phyloP scores from a whole-genome alignment of 2,329 filamentous ascomycete species.

The Colletotrichum abscissum region DNA sequence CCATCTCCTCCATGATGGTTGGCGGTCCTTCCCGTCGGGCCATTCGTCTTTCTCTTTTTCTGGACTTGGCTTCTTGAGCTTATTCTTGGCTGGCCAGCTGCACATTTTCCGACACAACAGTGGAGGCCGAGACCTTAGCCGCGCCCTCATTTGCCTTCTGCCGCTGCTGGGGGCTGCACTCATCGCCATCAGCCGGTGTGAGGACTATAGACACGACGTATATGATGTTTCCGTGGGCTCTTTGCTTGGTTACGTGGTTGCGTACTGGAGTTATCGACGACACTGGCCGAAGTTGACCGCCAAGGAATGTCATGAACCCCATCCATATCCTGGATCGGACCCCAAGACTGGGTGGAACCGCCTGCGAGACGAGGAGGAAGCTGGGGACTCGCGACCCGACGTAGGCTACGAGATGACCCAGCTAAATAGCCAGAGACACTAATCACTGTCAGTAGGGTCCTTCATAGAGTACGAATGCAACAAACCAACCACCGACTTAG shows the following conservation, averaged over 20 bases:
- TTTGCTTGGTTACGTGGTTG: conserved; percentile 67
- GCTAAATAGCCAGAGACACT: conserved; percentile 35
- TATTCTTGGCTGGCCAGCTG: conserved; percentile 77
- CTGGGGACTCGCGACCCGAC: conserved; percentile 44
- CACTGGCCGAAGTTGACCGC: conserved; percentile 70
- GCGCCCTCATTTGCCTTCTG: conserved; percentile 66
- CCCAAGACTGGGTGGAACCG: conserved; percentile 51
- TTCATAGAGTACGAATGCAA: conserved; percentile 19
- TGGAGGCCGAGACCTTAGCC: conserved; percentile 61
- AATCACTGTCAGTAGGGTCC: conserved; percentile 30
- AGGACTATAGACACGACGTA: conserved; percentile 79
- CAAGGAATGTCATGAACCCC: conserved; percentile 66
- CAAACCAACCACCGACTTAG: conserved; percentile 12
- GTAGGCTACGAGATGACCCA: conserved; percentile 52
- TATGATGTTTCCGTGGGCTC: conserved; percentile 75
- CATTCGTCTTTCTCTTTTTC: conserved; percentile 84
- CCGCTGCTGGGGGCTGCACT: conserved; percentile 73
- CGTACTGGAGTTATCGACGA: conserved; percentile 74
- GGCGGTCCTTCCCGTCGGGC: conserved; percentile 85
- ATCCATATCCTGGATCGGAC: conserved; percentile 58
- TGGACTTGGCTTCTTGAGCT: conserved; percentile 78
- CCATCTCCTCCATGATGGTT: conserved; percentile 82
- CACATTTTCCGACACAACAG: conserved; percentile 63
- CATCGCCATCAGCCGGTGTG: conserved; percentile 75
- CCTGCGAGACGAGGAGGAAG: conserved; percentile 66